Conservation (phyloP, 1,139 yeast genomes). For the Debaryomyces udenii region DNA sequence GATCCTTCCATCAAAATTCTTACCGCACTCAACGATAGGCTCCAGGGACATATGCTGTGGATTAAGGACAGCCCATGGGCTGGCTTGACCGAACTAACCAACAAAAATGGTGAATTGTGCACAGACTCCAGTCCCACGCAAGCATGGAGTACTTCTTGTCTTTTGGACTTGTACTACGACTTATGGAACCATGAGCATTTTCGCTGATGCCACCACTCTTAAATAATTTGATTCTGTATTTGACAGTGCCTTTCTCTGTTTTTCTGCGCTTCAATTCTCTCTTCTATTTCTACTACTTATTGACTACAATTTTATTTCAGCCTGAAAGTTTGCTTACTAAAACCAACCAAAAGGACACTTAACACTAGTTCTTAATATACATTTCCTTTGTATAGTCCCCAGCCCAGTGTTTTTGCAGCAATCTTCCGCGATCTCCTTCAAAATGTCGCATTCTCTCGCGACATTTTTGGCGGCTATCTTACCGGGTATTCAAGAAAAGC, state of each 20-base stretch:
- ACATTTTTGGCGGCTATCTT: conserved; percentile 1
- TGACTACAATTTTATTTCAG: neutral
- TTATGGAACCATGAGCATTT: conserved; percentile 20
- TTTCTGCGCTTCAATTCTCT: neutral
- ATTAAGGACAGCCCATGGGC: conserved; percentile 82
- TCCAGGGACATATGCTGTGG: conserved; percentile 71
- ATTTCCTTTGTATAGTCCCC: neutral
- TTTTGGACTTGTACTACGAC: conserved; percentile 79
- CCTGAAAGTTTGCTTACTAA: neutral
- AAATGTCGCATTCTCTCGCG: neutral
- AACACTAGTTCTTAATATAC: neutral
- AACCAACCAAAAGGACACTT: too few relatives aligned
- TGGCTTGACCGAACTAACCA: conserved; percentile 89
- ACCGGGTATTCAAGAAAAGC: conserved; percentile 1
- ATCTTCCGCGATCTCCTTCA: neutral
- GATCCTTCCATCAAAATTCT: conserved; percentile 38
- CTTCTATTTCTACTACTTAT: neutral
- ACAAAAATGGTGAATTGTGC: conserved; percentile 81
- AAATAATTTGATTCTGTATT: neutral
- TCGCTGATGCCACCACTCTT: neutral
- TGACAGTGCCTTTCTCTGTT: too few relatives aligned
- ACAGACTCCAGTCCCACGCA: conserved; percentile 91
- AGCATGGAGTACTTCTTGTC: conserved; percentile 92
- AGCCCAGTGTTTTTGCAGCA: conserved; percentile 5
- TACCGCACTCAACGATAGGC: conserved; percentile 51